These are phyloP conservation scores for Hemileccinum impolitum DNA, from an alignment of 768 basidiomycete species.

Conservation along the genomic window DNA sequence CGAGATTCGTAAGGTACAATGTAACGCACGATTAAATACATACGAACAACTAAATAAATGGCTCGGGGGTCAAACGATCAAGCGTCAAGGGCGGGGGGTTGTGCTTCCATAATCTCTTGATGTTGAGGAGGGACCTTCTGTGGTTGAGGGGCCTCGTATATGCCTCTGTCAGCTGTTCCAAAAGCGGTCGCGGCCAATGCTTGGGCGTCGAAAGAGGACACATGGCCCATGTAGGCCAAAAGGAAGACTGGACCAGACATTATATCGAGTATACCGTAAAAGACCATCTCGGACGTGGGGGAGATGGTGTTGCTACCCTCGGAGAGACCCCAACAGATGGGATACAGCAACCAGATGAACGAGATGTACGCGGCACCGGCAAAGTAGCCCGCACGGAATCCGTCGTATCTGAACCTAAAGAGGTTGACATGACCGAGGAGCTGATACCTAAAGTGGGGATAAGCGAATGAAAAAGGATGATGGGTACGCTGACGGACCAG, in stretches of 20 bases:
- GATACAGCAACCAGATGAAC: slow-evolving; percentile 57
- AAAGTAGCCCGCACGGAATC: slow-evolving; percentile 28
- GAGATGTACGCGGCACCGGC: slow-evolving; percentile 42
- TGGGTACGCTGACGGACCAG: slow-evolving; percentile 32
- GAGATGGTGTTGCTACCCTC: slow-evolving; percentile 52
- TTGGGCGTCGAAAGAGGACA: neutral
- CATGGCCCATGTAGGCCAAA: slow-evolving; percentile 25
- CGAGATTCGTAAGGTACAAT: too few relatives aligned
- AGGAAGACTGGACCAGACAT: slow-evolving; percentile 39
- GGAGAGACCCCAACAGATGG: slow-evolving; percentile 53
- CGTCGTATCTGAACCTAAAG: slow-evolving; percentile 23
- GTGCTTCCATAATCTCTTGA: too few relatives aligned
- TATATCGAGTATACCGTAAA: slow-evolving; percentile 48
- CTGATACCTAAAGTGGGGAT: slow-evolving; percentile 21
- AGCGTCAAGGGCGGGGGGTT: too few relatives aligned
- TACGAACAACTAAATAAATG: too few relatives aligned
- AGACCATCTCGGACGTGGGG: slow-evolving; percentile 51
- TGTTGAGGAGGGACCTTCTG: neutral
- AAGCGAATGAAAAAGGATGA: slow-evolving; percentile 1
- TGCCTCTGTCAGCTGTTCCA: slow-evolving; percentile 5
- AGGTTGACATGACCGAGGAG: slow-evolving; percentile 28
- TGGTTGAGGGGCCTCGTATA: neutral
- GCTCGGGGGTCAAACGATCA: too few relatives aligned
- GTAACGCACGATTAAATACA: too few relatives aligned
- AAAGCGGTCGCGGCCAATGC: slow-evolving; percentile 8